These are phyloP conservation scores for Ganoderma resinaceum DNA, from an alignment of 1,284 basidiomycete species.

Conservation along the genomic window DNA sequence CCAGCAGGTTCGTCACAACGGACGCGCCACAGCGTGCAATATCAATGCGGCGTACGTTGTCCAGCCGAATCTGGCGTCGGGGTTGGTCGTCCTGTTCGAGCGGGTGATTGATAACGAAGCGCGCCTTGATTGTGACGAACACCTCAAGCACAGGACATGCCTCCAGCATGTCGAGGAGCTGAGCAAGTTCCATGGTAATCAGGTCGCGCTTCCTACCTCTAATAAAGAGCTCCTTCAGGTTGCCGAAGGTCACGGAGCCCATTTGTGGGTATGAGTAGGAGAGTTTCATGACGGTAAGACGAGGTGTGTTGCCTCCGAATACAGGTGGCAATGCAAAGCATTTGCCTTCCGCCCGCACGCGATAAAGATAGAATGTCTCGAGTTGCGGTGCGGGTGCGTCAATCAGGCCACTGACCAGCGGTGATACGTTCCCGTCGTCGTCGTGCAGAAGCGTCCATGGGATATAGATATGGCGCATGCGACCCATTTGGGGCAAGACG, in stretches of 20 bases:
- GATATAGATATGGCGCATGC: slow-evolving; percentile 38
- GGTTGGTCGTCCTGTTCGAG: slow-evolving; percentile 33
- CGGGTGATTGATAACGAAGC: slow-evolving; percentile 26
- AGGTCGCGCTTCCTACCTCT: slow-evolving; percentile 38
- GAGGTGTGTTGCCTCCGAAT: slow-evolving; percentile 37
- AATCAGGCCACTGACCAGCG: slow-evolving; percentile 34
- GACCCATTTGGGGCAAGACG: slow-evolving; percentile 34
- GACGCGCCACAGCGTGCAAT: slow-evolving; percentile 36
- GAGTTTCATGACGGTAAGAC: slow-evolving; percentile 35
- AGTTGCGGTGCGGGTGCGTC: slow-evolving; percentile 35
- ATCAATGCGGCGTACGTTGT: slow-evolving; percentile 36
- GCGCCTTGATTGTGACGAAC: slow-evolving; percentile 36
- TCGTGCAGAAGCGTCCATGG: slow-evolving; percentile 36
- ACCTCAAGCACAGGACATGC: slow-evolving; percentile 36
- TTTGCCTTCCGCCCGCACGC: slow-evolving; percentile 29
- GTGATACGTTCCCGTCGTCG: slow-evolving; percentile 32
- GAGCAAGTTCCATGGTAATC: slow-evolving; percentile 34
- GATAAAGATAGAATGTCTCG: slow-evolving; percentile 38
- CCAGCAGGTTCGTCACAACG: slow-evolving; percentile 33
- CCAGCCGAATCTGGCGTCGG: slow-evolving; percentile 32
- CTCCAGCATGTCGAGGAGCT: slow-evolving; percentile 38
- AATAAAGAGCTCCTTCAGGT: slow-evolving; percentile 35
- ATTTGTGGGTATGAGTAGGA: slow-evolving; percentile 35
- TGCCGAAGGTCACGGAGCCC: slow-evolving; percentile 29
- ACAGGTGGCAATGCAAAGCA: slow-evolving; percentile 36